Evolutionary conservation across 2,329 filamentous ascomycete genomes (phyloP).

Genomic region (Colletotrichum spaethianum): DNA sequence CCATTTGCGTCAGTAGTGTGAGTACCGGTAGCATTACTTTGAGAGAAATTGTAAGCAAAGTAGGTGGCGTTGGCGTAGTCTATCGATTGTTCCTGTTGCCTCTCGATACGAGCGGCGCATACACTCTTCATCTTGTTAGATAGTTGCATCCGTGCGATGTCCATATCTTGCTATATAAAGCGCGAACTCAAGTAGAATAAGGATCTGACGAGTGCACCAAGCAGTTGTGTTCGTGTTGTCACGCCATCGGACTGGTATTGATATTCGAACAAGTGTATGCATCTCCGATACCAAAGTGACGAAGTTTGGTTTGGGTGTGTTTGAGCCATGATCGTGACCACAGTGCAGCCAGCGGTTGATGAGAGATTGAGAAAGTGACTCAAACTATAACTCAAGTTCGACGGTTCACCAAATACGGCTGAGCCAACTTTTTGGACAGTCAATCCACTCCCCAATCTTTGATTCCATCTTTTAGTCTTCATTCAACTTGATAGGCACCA

Average conservation of each 20-base stretch:
- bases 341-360: not conserved
- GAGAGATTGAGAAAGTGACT: too few relatives aligned
- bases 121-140: not conserved
- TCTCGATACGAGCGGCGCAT: not conserved
- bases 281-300: not conserved
- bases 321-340: not conserved
- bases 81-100: too few relatives aligned
- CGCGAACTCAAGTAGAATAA: accelerated
- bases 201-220: not conserved
- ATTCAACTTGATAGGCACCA: too few relatives aligned
- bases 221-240: not conserved
- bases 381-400: not conserved
- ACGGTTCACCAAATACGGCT: not conserved
- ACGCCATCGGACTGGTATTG: not conserved
- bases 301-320: not conserved
- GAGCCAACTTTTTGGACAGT: not conserved
- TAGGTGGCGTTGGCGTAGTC: not conserved
- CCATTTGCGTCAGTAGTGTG: not conserved
- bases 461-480: too few relatives aligned
- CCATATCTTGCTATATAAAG: not conserved
- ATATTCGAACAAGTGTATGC: not conserved
- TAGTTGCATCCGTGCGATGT: too few relatives aligned
- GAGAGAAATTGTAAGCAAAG: not conserved
- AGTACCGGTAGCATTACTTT: not conserved
- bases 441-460: not conserved